phyloP scores from a whole-genome alignment of 1,284 basidiomycete genomes.

The Ustanciosporium gigantosporum region DNA sequence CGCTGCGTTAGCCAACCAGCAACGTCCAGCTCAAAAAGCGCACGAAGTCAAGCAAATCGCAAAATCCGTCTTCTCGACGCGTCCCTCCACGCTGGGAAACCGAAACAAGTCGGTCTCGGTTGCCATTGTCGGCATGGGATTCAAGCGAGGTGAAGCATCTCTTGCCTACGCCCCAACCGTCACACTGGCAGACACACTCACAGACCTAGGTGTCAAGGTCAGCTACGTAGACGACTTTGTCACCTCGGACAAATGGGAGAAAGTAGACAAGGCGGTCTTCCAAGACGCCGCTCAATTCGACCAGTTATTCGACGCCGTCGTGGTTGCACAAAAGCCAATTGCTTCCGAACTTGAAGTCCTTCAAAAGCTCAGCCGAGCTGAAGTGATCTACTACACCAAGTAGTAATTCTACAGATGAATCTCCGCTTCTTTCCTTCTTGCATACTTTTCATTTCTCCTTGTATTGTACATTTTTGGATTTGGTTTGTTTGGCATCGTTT shows the following conservation, averaged over 20 bases:
- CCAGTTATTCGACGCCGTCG: slow-evolving; percentile 9
- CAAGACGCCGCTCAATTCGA: slow-evolving; percentile 4
- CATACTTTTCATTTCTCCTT: too few species aligned
- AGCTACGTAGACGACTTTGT: slow-evolving; percentile 23
- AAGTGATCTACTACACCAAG: too few species aligned
- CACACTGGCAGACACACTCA: slow-evolving; percentile 21
- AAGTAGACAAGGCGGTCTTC: slow-evolving; percentile 4
- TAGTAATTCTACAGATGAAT: too few species aligned
- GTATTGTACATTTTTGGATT: too few species aligned
- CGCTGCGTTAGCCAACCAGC: slow-evolving; percentile 15
- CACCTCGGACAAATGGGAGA: slow-evolving; percentile 13
- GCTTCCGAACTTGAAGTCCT: slow-evolving; percentile 7
- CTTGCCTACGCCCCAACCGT: slow-evolving; percentile 24
- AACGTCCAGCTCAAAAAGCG: slow-evolving; percentile 9
- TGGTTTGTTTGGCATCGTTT: too few species aligned
- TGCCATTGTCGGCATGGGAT: slow-evolving; percentile 21
- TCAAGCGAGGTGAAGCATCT: slow-evolving; percentile 22
- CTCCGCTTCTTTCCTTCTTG: too few species aligned
- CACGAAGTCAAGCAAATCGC: slow-evolving; percentile 9
- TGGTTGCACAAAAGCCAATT: slow-evolving; percentile 19
- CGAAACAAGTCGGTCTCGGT: neutral
- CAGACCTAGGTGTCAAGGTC: slow-evolving; percentile 9
- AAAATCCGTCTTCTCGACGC: neutral
- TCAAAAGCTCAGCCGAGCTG: slow-evolving; percentile 2
- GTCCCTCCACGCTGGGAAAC: neutral